phyloP scores from a whole-genome alignment of 192 early-diverging fungal genomes.

The Spizellomyces punctatus region DNA sequence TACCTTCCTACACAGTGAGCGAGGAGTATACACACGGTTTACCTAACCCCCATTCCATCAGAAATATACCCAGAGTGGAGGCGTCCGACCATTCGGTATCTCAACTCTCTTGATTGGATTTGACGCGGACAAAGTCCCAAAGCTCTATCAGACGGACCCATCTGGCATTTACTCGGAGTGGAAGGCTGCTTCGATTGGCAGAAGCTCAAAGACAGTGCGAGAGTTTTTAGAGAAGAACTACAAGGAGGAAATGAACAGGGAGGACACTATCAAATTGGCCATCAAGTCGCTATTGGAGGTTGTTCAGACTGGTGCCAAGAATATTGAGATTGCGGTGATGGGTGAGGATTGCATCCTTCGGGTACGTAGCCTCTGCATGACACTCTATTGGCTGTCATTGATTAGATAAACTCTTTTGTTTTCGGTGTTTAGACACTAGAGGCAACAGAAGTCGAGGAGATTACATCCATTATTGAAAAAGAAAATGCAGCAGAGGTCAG shows the following conservation, averaged over 20 bases:
- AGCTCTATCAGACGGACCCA: constrained; percentile 97
- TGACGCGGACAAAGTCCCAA: constrained; percentile 83
- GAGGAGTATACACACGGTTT: not conserved
- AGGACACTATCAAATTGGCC: constrained; percentile 86
- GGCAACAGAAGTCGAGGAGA: constrained; percentile 71
- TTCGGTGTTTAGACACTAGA: constrained; percentile 56
- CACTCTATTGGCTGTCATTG: not conserved
- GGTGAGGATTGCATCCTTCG: constrained; percentile 70
- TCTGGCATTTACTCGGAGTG: constrained; percentile 98
- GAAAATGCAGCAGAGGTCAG: constrained; percentile 84
- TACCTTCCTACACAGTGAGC: constrained; percentile 32
- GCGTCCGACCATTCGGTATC: constrained; percentile 98
- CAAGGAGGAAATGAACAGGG: constrained; percentile 77
- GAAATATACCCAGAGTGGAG: constrained; percentile 99
- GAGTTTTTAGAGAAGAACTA: constrained; percentile 99
- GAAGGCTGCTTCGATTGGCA: constrained; percentile 98
- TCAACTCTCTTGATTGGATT: constrained; percentile 96
- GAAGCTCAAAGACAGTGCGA: constrained; percentile 94
- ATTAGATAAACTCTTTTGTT: not conserved
- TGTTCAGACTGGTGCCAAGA: constrained; percentile 99
- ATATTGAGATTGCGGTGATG: constrained; percentile 97
- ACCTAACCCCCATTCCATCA: constrained; percentile 30
- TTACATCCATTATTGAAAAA: constrained; percentile 76
- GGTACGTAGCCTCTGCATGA: constrained; percentile 41
- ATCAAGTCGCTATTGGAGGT: constrained; percentile 93